These are phyloP conservation scores for Meira miltonrushii DNA, from an alignment of 1,284 basidiomycete genomes.

Conservation along the genomic window DNA sequence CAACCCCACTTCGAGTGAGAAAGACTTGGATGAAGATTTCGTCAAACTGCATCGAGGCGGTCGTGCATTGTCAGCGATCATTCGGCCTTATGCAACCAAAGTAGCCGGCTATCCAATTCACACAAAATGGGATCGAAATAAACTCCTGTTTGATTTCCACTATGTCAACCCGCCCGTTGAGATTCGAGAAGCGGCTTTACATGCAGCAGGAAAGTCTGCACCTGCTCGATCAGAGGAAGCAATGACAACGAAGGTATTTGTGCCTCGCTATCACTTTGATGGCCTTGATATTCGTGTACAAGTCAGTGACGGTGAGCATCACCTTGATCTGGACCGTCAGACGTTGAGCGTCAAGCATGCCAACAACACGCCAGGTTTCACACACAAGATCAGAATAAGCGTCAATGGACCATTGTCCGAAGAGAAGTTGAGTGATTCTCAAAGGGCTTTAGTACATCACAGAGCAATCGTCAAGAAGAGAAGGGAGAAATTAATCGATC, in stretches of 20 bases:
- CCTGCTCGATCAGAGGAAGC: constrained; percentile 2
- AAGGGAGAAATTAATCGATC: too few relatives aligned
- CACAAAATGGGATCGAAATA: constrained; percentile 5
- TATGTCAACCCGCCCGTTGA: constrained; percentile 9
- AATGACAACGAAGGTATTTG: constrained; percentile 33
- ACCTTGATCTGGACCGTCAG: constrained; percentile 17
- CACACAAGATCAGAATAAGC: neutral
- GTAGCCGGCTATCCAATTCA: constrained; percentile 15
- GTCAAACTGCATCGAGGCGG: constrained; percentile 68
- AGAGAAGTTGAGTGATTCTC: neutral
- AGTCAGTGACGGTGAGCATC: constrained; percentile 21
- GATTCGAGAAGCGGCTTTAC: neutral
- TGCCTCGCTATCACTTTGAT: constrained; percentile 32
- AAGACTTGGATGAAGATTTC: constrained; percentile 25
- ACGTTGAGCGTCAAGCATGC: neutral
- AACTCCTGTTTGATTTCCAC: constrained; percentile 7
- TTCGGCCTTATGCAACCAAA: constrained; percentile 26
- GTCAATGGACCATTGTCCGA: neutral
- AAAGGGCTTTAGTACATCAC: too few relatives aligned
- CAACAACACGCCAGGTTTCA: neutral
- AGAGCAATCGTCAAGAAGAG: too few relatives aligned
- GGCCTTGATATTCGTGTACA: constrained; percentile 19
- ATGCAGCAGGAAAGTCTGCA: constrained; percentile 14
- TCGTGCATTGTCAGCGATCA: constrained; percentile 67
- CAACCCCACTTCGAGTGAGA: constrained; percentile 55